These are phyloP conservation scores for Cryptomeria japonica DNA, from an alignment of 75 land plant genomes.

Conservation along the genomic window DNA sequence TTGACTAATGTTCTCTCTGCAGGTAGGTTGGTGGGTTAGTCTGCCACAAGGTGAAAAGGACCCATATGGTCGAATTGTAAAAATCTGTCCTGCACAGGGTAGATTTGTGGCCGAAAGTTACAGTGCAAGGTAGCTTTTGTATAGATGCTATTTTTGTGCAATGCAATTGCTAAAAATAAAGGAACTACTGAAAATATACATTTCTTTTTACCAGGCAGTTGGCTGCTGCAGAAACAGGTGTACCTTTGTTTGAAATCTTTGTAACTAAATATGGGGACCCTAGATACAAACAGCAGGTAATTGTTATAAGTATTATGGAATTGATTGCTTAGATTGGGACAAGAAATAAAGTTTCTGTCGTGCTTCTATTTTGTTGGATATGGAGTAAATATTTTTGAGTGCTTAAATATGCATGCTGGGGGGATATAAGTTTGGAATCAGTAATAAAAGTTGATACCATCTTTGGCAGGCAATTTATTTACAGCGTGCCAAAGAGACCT, in stretches of 20 bases:
- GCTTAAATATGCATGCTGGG: not conserved
- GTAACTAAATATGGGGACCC: slow-evolving; percentile 67
- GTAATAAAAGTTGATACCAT: not conserved
- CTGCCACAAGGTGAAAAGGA: slow-evolving; percentile 70
- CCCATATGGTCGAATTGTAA: slow-evolving; percentile 84
- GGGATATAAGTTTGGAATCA: not conserved
- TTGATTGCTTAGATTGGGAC: slow-evolving; percentile 7
- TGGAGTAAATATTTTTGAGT: not conserved
- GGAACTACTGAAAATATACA: slow-evolving; percentile 5
- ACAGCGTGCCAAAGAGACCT: slow-evolving; percentile 33
- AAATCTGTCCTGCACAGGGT: slow-evolving; percentile 70
- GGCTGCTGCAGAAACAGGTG: slow-evolving; percentile 68
- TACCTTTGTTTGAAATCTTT: slow-evolving; percentile 89
- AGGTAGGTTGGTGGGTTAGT: slow-evolving; percentile 99
- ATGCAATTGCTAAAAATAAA: not conserved
- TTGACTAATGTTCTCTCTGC: slow-evolving; percentile 13
- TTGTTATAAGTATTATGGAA: not conserved
- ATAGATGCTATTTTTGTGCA: not conserved
- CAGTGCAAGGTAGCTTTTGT: slow-evolving; percentile 67
- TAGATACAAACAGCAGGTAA: slow-evolving; percentile 70
- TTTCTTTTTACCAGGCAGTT: slow-evolving; percentile 65
- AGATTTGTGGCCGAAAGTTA: slow-evolving; percentile 86
- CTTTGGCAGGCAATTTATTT: slow-evolving; percentile 81
- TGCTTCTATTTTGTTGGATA: slow-evolving; percentile 17
- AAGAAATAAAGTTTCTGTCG: slow-evolving; percentile 46